Percentiles rank a stretch among this genome's conserved stretches.
These are phyloP conservation scores for Podila epicladia DNA, from an alignment of 192 early-diverging fungal species.

Conservation along the genomic window DNA sequence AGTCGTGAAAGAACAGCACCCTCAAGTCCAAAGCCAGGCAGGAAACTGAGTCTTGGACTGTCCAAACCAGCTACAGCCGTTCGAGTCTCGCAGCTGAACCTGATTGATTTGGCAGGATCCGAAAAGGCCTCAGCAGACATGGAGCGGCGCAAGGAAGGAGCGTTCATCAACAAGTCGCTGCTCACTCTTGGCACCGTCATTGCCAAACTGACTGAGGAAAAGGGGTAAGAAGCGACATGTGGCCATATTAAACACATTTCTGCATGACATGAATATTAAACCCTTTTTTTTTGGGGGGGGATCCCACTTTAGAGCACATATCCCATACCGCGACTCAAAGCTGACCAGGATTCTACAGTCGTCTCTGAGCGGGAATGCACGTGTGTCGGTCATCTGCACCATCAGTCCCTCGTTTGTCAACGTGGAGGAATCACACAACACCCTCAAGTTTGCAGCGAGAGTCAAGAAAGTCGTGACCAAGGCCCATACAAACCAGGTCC, in stretches of 20 bases:
- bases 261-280: no score
- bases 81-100: constrained; percentile 63
- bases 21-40: constrained; percentile 9
- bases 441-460: constrained; percentile 93
- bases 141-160: constrained; percentile 92
- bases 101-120: constrained; percentile 97
- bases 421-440: constrained; percentile 89
- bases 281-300: background rate
- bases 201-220: constrained; percentile 84
- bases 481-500: constrained; percentile 81
- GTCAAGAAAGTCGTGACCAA: constrained; percentile 88
- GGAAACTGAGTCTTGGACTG: constrained; percentile 29
- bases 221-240: constrained; percentile 21
- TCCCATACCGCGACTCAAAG: constrained; percentile 98
- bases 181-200: constrained; percentile 94
- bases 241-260: no score
- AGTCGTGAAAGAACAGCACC: constrained; percentile 36
- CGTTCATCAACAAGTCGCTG: constrained; percentile 92
- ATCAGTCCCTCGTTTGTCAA: constrained; percentile 83
- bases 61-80: constrained; percentile 20
- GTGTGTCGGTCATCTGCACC: constrained; percentile 92
- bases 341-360: constrained; percentile 93
- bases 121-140: constrained; percentile 90
- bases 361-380: constrained; percentile 90
- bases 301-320: constrained; percentile 63